Evolutionary conservation across 2,329 filamentous ascomycete genomes (phyloP).

Genomic region (Apiospora arundinis): DNA sequence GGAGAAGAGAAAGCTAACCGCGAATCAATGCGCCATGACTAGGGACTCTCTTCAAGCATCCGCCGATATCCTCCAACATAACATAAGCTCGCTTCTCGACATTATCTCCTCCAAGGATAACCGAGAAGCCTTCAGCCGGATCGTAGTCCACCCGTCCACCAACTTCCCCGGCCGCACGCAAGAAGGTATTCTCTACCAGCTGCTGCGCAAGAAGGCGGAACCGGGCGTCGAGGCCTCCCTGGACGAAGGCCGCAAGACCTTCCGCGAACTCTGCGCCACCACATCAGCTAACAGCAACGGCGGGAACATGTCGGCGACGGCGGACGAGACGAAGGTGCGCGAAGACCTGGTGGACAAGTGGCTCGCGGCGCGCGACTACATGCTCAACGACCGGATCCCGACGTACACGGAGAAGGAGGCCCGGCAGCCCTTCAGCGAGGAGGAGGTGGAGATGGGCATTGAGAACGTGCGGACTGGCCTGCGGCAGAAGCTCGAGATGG

Average conservation of each 20-base stretch:
- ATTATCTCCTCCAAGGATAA: constrained; percentile 66
- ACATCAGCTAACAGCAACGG: constrained; percentile 14
- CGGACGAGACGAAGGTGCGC: constrained; percentile 32
- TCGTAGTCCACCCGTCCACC: constrained; percentile 78
- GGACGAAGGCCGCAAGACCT: constrained; percentile 62
- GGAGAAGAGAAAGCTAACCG: neutral
- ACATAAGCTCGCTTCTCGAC: constrained; percentile 70
- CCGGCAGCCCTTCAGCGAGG: constrained; percentile 72
- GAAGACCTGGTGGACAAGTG: constrained; percentile 46
- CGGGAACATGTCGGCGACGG: neutral
- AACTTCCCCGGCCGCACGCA: constrained; percentile 75
- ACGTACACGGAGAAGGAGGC: constrained; percentile 53
- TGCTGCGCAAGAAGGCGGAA: constrained; percentile 85
- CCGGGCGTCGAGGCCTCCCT: constrained; percentile 78
- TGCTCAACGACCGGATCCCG: constrained; percentile 10
- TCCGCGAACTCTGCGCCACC: constrained; percentile 21
- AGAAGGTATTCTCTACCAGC: constrained; percentile 67
- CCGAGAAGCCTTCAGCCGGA: constrained; percentile 69
- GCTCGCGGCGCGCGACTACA: constrained; percentile 42
- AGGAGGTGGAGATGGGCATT: constrained; percentile 70
- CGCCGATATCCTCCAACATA: constrained; percentile 72
- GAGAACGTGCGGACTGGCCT: constrained; percentile 77
- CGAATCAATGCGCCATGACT: neutral
- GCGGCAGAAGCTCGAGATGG: constrained; percentile 61
- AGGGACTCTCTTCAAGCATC: constrained; percentile 77